Percentiles rank a stretch among this genome's conserved stretches.
Conservation (phyloP, 1,139 yeast species). For the Zygoascus hellenicus region DNA sequence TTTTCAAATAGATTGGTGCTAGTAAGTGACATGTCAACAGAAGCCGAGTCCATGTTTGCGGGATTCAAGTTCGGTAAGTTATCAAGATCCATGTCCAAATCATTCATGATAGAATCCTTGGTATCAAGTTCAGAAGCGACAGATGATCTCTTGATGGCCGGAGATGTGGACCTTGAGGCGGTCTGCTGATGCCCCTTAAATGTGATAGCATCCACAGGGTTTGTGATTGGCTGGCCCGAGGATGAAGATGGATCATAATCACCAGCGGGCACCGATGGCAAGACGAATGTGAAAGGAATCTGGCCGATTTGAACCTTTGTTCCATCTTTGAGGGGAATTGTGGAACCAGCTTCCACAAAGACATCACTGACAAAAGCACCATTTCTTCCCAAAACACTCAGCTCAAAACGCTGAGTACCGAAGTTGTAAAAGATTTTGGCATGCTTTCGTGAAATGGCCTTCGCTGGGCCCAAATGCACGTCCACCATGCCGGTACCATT, state of each 20-base stretch:
- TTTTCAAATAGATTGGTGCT: slow-evolving; percentile 7
- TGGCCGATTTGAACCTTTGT: slow-evolving; percentile 91
- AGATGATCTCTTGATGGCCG: not conserved
- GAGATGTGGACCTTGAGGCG: slow-evolving; percentile 3
- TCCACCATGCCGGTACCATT: slow-evolving; percentile 66
- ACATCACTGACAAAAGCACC: slow-evolving; percentile 93
- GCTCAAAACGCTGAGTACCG: slow-evolving; percentile 87
- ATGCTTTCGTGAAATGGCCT: slow-evolving; percentile 87
- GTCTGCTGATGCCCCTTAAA: slow-evolving; percentile 6
- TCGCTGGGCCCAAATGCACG: slow-evolving; percentile 84
- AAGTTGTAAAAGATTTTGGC: slow-evolving; percentile 94
- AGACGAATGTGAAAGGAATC: slow-evolving; percentile 76
- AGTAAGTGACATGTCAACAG: slow-evolving; percentile 6
- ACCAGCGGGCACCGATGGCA: slow-evolving; percentile 48
- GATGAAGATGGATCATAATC: slow-evolving; percentile 17
- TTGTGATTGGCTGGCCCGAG: slow-evolving; percentile 2
- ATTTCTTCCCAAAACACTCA: slow-evolving; percentile 84
- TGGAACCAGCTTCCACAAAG: slow-evolving; percentile 82
- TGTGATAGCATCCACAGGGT: slow-evolving; percentile 8
- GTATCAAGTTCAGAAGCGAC: not conserved
- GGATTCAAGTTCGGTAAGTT: not conserved
- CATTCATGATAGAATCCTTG: not conserved
- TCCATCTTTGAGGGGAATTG: slow-evolving; percentile 70
- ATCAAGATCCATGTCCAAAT: not conserved
- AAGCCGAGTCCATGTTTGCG: not conserved